These are phyloP conservation scores for Boletellus sp. DNA, from an alignment of 768 basidiomycete genomes.

Conservation along the genomic window DNA sequence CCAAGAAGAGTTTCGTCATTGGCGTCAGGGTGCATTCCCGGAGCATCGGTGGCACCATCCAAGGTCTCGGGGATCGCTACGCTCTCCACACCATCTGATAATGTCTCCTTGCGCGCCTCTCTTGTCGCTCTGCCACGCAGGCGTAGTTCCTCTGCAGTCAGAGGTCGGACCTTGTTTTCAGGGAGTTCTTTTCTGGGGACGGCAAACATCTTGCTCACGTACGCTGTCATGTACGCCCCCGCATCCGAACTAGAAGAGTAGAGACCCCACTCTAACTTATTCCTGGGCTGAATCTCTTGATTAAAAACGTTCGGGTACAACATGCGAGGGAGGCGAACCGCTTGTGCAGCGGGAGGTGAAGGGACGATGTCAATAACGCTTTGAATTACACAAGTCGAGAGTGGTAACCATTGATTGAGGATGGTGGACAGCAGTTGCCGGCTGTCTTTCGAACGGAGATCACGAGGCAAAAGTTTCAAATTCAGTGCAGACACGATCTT, in stretches of 20 bases:
- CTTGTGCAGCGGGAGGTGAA: conserved; percentile 77
- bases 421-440: conserved; percentile 80
- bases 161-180: conserved; percentile 70
- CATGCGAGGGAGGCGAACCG: conserved; percentile 84
- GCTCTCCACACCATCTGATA: conserved; percentile 22
- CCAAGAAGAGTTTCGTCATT: conserved; percentile 73
- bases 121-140: conserved; percentile 55
- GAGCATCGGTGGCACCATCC: conserved; percentile 1
- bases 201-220: conserved; percentile 99
- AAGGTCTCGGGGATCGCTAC: conserved; percentile 1
- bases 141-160: conserved; percentile 85
- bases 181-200: conserved; percentile 78
- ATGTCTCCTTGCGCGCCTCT: conserved; percentile 36
- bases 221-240: conserved; percentile 68
- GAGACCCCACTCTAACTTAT: conserved; percentile 79
- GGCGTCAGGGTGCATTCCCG: neutral
- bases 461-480: conserved; percentile 81
- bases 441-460: conserved; percentile 88
- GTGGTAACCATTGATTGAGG: conserved; percentile 93
- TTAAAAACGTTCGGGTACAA: conserved; percentile 78
- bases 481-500: conserved; percentile 85
- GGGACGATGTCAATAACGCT: conserved; percentile 92
- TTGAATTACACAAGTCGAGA: conserved; percentile 91
- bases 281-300: conserved; percentile 56
- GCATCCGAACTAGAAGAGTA: conserved; percentile 62